A percentile compares a stretch with the other conserved stretches of the same genome.
Evolutionary conservation across 495 filamentous ascomycete genomes (phyloP).

Genomic region (Podospora pseudocomata): DNA sequence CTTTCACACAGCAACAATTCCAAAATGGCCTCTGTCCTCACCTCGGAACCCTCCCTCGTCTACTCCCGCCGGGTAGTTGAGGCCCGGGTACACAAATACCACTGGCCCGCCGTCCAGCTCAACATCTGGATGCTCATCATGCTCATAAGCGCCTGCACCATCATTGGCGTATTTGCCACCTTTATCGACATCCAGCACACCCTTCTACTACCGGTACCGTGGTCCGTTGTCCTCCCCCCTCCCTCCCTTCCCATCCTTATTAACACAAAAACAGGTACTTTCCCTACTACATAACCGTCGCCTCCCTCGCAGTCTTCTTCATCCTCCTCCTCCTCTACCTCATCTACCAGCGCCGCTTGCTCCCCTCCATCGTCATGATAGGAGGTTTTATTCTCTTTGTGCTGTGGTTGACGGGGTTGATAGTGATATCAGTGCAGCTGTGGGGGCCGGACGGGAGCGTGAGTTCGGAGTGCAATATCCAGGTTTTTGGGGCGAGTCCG

Average conservation of each 20-base stretch:
- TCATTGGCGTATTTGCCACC: conserved; percentile 80
- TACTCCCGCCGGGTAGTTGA: conserved; percentile 40
- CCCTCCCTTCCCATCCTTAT: neutral
- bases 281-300: conserved; percentile 79
- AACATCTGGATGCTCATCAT: conserved; percentile 92
- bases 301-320: conserved; percentile 68
- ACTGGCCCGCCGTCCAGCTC: conserved; percentile 90
- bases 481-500: conserved; percentile 53
- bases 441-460: conserved; percentile 76
- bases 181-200: conserved; percentile 78
- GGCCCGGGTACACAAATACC: conserved; percentile 64
- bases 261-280: conserved; percentile 65
- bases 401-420: conserved; percentile 85
- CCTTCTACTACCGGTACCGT: conserved; percentile 69
- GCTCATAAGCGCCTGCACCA: conserved; percentile 69
- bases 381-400: conserved; percentile 92
- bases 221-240: conserved; percentile 52
- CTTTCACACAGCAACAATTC: neutral
- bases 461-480: conserved; percentile 73
- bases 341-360: conserved; percentile 70
- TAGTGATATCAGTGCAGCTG: conserved; percentile 84
- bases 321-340: conserved; percentile 68
- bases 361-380: conserved; percentile 86
- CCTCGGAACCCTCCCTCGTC: conserved; percentile 36
- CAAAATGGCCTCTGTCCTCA: conserved; percentile 43